Evolutionary conservation across 805 yeast genomes (phyloP).

Genomic region (Saccharomycopsis fermentans): DNA sequence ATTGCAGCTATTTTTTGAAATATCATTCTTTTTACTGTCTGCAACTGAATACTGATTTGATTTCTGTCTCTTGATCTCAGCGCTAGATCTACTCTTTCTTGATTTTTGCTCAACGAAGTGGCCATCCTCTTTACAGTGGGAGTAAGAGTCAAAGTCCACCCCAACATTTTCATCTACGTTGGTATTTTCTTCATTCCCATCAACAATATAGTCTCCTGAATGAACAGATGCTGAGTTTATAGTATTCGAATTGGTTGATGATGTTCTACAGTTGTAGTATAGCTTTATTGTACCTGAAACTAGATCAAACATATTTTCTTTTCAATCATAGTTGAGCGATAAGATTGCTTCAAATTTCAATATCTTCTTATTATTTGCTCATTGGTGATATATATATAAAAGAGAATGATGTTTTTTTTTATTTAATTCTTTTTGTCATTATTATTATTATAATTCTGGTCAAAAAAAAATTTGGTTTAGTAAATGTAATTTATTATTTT

Average conservation of each 20-base stretch:
- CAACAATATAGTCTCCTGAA: not conserved
- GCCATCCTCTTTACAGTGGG: not conserved
- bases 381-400: no score
- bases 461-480: no score
- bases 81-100: not conserved
- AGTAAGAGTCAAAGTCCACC: not conserved
- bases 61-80: not conserved
- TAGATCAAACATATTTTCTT: not conserved
- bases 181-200: not conserved
- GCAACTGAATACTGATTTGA: not conserved
- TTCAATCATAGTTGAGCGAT: not conserved
- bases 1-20: not conserved
- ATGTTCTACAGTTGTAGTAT: not conserved
- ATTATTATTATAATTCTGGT: no score
- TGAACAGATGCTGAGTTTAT: not conserved
- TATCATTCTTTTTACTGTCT: not conserved
- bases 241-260: not conserved
- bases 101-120: not conserved
- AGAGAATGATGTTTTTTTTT: no score
- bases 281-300: not conserved
- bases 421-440: no score
- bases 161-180: not conserved
- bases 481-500: no score
- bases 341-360: not conserved
- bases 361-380: no score